These are phyloP conservation scores for Phytophthora lateralis DNA, from an alignment of 352 stramenopile species.

Conservation along the genomic window DNA sequence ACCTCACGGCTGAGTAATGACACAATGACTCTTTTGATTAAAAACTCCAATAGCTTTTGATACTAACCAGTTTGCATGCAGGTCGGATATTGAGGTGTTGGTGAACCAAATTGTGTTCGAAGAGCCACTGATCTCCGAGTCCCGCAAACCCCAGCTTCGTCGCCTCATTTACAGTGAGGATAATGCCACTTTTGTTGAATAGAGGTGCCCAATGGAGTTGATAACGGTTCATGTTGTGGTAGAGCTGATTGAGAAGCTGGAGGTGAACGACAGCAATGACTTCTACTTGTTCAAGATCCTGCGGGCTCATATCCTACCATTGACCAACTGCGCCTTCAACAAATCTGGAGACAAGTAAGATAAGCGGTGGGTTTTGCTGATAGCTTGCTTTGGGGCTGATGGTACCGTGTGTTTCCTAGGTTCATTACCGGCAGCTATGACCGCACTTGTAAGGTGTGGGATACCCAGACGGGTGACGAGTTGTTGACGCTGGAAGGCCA, in stretches of 20 bases:
- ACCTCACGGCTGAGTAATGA: conserved; percentile 91
- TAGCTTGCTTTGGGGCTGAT: not conserved
- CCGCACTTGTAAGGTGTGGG: conserved; percentile 95
- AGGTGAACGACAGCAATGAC: conserved; percentile 93
- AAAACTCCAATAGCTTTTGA: not conserved
- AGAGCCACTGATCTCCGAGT: conserved; percentile 93
- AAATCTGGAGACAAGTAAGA: conserved; percentile 94
- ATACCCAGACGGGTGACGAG: conserved; percentile 94
- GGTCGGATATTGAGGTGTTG: conserved; percentile 93
- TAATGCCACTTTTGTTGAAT: not conserved
- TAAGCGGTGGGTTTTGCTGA: not conserved
- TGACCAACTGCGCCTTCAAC: conserved; percentile 98
- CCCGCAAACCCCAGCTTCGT: conserved; percentile 92
- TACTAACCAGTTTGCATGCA: conserved; percentile 24
- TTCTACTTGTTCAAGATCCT: conserved; percentile 98
- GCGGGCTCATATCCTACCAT: conserved; percentile 93
- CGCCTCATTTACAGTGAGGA: conserved; percentile 92
- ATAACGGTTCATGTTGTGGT: not conserved
- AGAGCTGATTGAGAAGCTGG: conserved; percentile 96
- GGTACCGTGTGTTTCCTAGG: conserved; percentile 28
- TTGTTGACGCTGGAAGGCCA: conserved; percentile 94
- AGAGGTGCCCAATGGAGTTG: not conserved
- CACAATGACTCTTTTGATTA: not conserved
- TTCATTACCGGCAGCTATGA: conserved; percentile 97
- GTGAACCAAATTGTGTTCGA: conserved; percentile 97